Evolutionary conservation across 495 filamentous ascomycete genomes (phyloP).

Genomic region (Penicillium flavigenum): DNA sequence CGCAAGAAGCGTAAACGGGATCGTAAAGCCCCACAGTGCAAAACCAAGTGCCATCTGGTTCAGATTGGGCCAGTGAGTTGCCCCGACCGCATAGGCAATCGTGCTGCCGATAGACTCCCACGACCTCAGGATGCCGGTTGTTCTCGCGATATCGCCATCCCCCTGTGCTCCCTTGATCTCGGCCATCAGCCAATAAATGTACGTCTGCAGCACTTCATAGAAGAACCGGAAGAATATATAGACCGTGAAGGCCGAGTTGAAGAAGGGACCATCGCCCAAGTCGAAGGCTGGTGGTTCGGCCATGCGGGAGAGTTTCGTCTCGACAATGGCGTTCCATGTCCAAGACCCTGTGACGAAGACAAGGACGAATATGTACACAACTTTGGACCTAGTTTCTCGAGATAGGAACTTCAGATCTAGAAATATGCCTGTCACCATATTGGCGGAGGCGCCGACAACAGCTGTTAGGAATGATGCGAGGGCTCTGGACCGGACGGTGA

Average conservation of each 20-base stretch:
- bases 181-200: slow-evolving; percentile 32
- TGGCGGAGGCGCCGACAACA: slow-evolving; percentile 46
- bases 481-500: slow-evolving; percentile 54
- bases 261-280: slow-evolving; percentile 22
- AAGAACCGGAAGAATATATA: slow-evolving; percentile 26
- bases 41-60: slow-evolving; percentile 26
- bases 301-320: slow-evolving; percentile 23
- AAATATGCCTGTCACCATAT: slow-evolving; percentile 49
- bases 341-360: slow-evolving; percentile 22
- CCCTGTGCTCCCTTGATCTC: slow-evolving; percentile 25
- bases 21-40: slow-evolving; percentile 20
- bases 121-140: slow-evolving; percentile 48
- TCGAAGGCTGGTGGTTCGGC: slow-evolving; percentile 19
- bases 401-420: slow-evolving; percentile 41
- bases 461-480: slow-evolving; percentile 50
- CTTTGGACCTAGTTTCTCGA: slow-evolving; percentile 20
- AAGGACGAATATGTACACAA: slow-evolving; percentile 17
- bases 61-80: slow-evolving; percentile 26
- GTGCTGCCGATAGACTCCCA: slow-evolving; percentile 52
- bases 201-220: slow-evolving; percentile 52
- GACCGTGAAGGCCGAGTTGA: slow-evolving; percentile 25
- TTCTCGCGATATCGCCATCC: slow-evolving; percentile 48
- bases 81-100: slow-evolving; percentile 51
- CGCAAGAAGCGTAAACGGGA: slow-evolving; percentile 20
- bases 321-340: slow-evolving; percentile 19